phyloP scores from a whole-genome alignment of 2,329 filamentous ascomycete species.

The Talaromyces rugulosus region DNA sequence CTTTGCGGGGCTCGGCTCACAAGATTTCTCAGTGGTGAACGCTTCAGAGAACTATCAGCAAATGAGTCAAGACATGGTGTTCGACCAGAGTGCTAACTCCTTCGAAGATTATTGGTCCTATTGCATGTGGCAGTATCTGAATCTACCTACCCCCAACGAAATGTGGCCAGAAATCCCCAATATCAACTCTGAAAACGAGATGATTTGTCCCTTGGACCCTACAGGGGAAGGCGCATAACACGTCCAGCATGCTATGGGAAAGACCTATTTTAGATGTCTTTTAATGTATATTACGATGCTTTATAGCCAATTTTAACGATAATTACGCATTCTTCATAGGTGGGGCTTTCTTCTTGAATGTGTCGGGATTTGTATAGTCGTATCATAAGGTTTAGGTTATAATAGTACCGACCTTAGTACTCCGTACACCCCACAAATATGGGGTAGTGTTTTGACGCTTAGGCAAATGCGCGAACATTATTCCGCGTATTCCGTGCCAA shows the following conservation, averaged over 20 bases:
- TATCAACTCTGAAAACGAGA: background rate
- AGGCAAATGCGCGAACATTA: background rate
- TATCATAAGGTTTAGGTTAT: too few relatives aligned
- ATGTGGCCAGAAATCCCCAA: background rate
- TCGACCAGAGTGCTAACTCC: background rate
- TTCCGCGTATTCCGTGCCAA: background rate
- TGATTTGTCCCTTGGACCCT: background rate
- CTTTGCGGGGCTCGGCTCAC: too few relatives aligned
- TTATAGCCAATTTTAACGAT: background rate
- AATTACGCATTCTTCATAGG: too few relatives aligned
- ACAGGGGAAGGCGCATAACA: background rate
- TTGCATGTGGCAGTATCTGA: conserved; percentile 54
- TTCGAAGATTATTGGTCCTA: conserved; percentile 55
- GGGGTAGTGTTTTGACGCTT: background rate
- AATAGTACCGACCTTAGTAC: too few relatives aligned
- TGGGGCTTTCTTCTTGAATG: too few relatives aligned
- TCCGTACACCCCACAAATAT: background rate
- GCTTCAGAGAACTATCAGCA: background rate
- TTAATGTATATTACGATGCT: conserved; percentile 1
- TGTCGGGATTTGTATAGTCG: too few relatives aligned
- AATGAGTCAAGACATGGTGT: background rate
- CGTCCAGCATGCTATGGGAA: background rate
- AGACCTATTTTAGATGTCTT: background rate
- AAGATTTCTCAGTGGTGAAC: too few relatives aligned
- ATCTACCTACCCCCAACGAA: conserved; percentile 23